These are phyloP conservation scores for Thelonectria blattea DNA, from an alignment of 2,329 filamentous ascomycete species.

Conservation along the genomic window DNA sequence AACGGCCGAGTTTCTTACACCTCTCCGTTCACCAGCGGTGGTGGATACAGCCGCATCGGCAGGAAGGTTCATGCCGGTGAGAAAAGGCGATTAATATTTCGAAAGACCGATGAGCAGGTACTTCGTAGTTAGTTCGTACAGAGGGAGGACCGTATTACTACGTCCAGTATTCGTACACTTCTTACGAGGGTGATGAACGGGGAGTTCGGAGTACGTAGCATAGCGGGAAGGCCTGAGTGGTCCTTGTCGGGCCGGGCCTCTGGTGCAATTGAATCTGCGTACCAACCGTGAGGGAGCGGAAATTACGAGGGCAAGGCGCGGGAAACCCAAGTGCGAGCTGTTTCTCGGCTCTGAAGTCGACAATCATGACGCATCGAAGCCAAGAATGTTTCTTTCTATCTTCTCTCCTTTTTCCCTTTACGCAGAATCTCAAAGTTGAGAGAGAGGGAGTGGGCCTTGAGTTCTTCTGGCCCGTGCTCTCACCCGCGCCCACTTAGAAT, in stretches of 20 bases:
- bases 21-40: background rate
- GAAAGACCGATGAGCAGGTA: background rate
- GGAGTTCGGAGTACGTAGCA: background rate
- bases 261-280: background rate
- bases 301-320: conserved; percentile 4
- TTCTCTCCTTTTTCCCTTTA: conserved; percentile 4
- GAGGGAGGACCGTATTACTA: no score
- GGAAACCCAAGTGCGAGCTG: conserved; percentile 3
- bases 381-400: background rate
- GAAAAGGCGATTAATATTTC: background rate
- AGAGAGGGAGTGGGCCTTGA: conserved; percentile 28
- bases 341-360: conserved; percentile 3
- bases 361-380: background rate
- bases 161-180: no score
- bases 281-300: background rate
- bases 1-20: background rate
- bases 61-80: background rate
- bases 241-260: conserved; percentile 11
- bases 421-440: conserved; percentile 14
- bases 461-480: conserved; percentile 29
- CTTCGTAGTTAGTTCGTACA: background rate
- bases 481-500: conserved; percentile 32
- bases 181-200: background rate
- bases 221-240: conserved; percentile 6
- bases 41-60: background rate